These are phyloP conservation scores for Coniochaeta sp. DNA, from an alignment of 2,329 filamentous ascomycete genomes.

Conservation along the genomic window DNA sequence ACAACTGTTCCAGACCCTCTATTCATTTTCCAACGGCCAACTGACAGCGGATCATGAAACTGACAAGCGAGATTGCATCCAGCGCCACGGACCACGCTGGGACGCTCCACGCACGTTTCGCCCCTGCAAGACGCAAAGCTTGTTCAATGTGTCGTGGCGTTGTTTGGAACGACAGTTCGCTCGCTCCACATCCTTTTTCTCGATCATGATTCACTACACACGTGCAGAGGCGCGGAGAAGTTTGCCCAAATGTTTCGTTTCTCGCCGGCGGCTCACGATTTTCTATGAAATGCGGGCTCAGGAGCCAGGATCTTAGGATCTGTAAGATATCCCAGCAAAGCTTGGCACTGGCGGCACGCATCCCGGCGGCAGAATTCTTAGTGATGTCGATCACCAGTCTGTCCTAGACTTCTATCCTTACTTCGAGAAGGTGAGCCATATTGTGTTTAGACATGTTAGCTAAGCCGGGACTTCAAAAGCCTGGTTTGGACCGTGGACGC, in stretches of 20 bases:
- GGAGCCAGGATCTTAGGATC: too few species aligned
- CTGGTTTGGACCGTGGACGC: background rate
- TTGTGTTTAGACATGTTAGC: background rate
- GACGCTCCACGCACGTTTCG: background rate
- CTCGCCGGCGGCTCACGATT: background rate
- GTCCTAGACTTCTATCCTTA: background rate
- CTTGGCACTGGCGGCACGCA: background rate
- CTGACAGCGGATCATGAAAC: constrained; percentile 1
- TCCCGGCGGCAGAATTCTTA: background rate
- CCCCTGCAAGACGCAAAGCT: background rate
- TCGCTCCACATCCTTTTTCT: background rate
- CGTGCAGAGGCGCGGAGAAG: too few species aligned
- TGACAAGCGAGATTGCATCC: constrained; percentile 4
- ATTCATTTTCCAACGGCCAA: background rate
- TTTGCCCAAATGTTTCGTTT: background rate
- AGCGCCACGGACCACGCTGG: background rate
- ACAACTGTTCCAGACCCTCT: background rate
- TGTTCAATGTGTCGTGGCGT: background rate
- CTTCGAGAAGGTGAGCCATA: background rate
- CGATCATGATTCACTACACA: background rate
- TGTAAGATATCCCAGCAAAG: background rate
- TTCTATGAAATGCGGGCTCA: background rate
- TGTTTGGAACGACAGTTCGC: background rate
- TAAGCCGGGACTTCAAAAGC: background rate
- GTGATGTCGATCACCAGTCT: background rate